These are phyloP conservation scores for Ceratobasidium sp. DNA, from an alignment of 1,284 basidiomycete species.

Conservation along the genomic window DNA sequence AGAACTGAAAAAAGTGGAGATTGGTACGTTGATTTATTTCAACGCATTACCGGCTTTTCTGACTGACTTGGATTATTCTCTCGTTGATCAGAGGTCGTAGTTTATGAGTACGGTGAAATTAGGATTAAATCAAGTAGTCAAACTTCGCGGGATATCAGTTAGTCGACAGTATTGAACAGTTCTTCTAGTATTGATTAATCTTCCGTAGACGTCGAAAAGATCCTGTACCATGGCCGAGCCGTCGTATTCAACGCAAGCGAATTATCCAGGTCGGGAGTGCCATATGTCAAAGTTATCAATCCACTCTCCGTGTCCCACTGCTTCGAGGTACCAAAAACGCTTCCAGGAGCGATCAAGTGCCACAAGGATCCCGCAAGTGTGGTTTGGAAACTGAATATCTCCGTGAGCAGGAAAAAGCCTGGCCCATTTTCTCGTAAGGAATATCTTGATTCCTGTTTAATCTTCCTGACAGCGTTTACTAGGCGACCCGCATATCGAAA, in stretches of 20 bases:
- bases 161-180: neutral
- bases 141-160: constrained; percentile 30
- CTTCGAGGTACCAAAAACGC: constrained; percentile 21
- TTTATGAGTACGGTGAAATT: constrained; percentile 32
- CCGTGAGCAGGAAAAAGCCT: constrained; percentile 33
- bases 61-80: neutral
- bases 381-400: constrained; percentile 30
- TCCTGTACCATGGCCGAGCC: constrained; percentile 25
- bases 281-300: constrained; percentile 9
- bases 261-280: neutral
- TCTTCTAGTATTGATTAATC: neutral
- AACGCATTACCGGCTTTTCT: neutral
- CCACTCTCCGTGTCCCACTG: constrained; percentile 10
- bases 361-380: constrained; percentile 35
- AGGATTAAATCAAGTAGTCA: constrained; percentile 22
- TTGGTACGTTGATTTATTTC: constrained; percentile 1
- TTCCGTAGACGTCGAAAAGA: constrained; percentile 22
- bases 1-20: constrained; percentile 32
- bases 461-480: neutral
- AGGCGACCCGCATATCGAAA: constrained; percentile 32
- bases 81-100: constrained; percentile 14
- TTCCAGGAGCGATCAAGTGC: constrained; percentile 30
- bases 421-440: constrained; percentile 22
- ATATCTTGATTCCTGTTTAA: neutral
- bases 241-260: constrained; percentile 13